These are phyloP conservation scores for Eleusine coracana DNA, from an alignment of 176 grass and related monocot genomes.

Conservation along the genomic window DNA sequence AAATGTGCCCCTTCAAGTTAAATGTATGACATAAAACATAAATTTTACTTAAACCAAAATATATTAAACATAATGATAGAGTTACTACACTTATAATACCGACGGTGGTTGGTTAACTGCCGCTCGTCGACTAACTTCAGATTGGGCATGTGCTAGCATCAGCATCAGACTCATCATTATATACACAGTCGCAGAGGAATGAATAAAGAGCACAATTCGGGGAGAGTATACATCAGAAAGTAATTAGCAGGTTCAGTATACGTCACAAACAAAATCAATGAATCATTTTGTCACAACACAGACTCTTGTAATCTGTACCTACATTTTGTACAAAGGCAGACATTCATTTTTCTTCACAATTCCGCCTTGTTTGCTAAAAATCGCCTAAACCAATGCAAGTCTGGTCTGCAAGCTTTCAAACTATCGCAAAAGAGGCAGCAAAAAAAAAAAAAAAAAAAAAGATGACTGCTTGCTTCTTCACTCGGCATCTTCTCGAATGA, in stretches of 20 bases:
- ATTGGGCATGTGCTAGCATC: not conserved
- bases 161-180: not conserved
- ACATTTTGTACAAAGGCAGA: not conserved
- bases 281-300: not conserved
- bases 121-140: not conserved
- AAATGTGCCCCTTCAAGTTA: no score
- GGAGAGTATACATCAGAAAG: not conserved
- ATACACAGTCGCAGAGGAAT: not conserved
- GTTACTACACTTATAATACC: not conserved
- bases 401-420: not conserved
- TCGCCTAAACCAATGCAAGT: not conserved
- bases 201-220: no score
- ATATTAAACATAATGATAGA: no score
- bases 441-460: not conserved
- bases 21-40: no score
- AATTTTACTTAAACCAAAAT: no score
- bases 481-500: conserved; percentile 50
- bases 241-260: not conserved
- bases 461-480: not conserved
- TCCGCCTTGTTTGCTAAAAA: conserved; percentile 7
- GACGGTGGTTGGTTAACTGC: not conserved
- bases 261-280: not conserved
- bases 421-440: not conserved
- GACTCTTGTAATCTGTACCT: conserved; percentile 13
- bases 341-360: not conserved